Evolutionary conservation across 768 basidiomycete genomes (phyloP).

Genomic region (Xerocomus potaroensis): DNA sequence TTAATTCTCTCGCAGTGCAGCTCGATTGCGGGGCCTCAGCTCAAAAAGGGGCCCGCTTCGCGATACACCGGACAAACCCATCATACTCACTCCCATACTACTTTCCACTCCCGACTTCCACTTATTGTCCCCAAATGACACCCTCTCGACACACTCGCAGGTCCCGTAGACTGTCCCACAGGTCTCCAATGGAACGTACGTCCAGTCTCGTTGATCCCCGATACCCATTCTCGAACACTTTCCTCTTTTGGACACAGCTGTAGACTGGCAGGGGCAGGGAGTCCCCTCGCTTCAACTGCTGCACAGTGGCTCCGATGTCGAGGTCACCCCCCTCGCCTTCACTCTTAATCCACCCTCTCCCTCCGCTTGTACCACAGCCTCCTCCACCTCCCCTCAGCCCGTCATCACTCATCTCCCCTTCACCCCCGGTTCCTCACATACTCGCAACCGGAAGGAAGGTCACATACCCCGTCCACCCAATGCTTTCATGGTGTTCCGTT

Average conservation of each 20-base stretch:
- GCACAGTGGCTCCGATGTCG: constrained; percentile 16
- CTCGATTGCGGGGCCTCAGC: constrained; percentile 17
- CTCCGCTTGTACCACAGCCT: constrained; percentile 11
- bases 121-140: constrained; percentile 25
- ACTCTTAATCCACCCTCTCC: constrained; percentile 15
- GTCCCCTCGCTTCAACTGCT: constrained; percentile 19
- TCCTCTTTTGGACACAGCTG: constrained; percentile 32
- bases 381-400: constrained; percentile 15
- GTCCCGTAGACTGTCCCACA: constrained; percentile 43
- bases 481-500: constrained; percentile 82
- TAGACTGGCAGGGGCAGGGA: constrained; percentile 27
- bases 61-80: constrained; percentile 8
- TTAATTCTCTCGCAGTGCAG: constrained; percentile 14
- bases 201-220: constrained; percentile 11
- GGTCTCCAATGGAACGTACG: constrained; percentile 34
- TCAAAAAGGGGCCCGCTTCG: constrained; percentile 29
- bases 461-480: constrained; percentile 79
- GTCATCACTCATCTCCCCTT: constrained; percentile 26
- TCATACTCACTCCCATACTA: constrained; percentile 1
- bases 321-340: constrained; percentile 2
- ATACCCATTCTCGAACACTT: constrained; percentile 29
- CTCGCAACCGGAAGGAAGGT: constrained; percentile 37
- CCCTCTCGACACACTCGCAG: constrained; percentile 34
- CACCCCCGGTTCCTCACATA: constrained; percentile 36
- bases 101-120: constrained; percentile 8